Base-by-base conservation (phyloP, 2,329 filamentous ascomycete species). In the Microsporum audouinii region DNA sequence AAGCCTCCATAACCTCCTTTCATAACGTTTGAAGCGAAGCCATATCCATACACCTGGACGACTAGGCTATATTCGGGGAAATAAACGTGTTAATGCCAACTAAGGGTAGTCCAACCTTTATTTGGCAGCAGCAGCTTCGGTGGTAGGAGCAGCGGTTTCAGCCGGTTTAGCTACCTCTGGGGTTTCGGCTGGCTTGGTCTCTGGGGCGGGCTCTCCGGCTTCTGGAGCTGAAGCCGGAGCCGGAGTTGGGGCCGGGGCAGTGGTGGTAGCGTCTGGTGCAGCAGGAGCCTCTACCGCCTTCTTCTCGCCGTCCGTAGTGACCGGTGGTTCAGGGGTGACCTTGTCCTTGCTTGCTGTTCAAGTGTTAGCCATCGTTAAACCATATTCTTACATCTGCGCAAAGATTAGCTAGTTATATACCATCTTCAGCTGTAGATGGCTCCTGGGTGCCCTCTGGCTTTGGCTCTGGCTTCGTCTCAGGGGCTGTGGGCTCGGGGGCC, bases 371-470 rank as follows among this genome's bases (percentile, higher is more conserved):
- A 47, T 6, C 6, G 17, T 36, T 10, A 5, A 34, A 0, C n/a
- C 31, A 55, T 14, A n/a, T 38, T 7, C 34, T n/a, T 39, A 33
- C 17, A 56, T 23, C 23, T 56, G 12, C 7, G 12, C n/a, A 5
- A 5, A 14, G 2, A 4, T 57, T 29, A n/a, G 17, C 17, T 23
- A n/a, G 10, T 78, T 64, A 14, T 36, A 43, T 43, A 43, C 36
- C 55, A 39, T 29, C 36, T 29, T 39, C 36, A 43, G 55, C 23
- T 29, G 34, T 33, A 1, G 55, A 27, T 7, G 55, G 55, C 10
- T 57, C 51, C n/a, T 34, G 17, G 34, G 55, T 79, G 68, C 12
- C 75, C 71, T 62, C 66, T 62, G 41, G 65, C 60, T 31, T 60
- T 60, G 27, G 38, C 47, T 4, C 60, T 36, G 7, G 64, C 64